Evolutionary conservation across 2,329 filamentous ascomycete species (phyloP), one percentile per base, ranked within the genome.

Genomic region (Nannizzia gypsea): DNA sequence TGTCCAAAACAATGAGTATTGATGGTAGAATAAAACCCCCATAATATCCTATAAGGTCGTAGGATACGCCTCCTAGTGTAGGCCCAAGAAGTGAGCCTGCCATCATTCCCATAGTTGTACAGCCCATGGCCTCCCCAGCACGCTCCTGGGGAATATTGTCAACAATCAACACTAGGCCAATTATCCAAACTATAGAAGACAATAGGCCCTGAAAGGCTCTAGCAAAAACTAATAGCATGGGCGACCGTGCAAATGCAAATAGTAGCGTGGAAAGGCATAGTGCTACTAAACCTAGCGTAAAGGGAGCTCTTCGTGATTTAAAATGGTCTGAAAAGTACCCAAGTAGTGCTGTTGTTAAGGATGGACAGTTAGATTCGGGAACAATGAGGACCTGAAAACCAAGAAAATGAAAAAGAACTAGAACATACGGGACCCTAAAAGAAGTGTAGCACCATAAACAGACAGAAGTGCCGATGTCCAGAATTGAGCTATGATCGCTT

Each of bases 361-460:
- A n/a, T n/a, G n/a, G n/a, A n/a, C n/a, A n/a, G 57, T 20, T 60
- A 54, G 48, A 13, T 15, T 54, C 17, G 6, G 11, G 11, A 22
- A n/a, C n/a, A n/a, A n/a, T n/a, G n/a, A n/a, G n/a, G n/a, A n/a
- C n/a, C n/a, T n/a, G n/a, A n/a, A n/a, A n/a, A n/a, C n/a, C n/a
- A n/a, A n/a, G n/a, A n/a, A n/a, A n/a, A n/a, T n/a, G n/a, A n/a
- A n/a, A n/a, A n/a, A n/a, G n/a, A n/a, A n/a, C n/a, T n/a, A 26
- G 42, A 13, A 76, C 67, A 71, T 67, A 70, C 77, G 79, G 26
- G 81, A 80, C 20, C 79, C 79, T 0, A 82, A 74, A 8, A 89
- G 77, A 6, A 90, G 73, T 0, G 85, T 81, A 1, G 81, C 84
- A 42, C 85, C 87, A 67, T 90, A 90, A n/a, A 86, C 80, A 5